Conservation (phyloP, 2,329 filamentous ascomycete genomes). For the Saccharata proteae region DNA sequence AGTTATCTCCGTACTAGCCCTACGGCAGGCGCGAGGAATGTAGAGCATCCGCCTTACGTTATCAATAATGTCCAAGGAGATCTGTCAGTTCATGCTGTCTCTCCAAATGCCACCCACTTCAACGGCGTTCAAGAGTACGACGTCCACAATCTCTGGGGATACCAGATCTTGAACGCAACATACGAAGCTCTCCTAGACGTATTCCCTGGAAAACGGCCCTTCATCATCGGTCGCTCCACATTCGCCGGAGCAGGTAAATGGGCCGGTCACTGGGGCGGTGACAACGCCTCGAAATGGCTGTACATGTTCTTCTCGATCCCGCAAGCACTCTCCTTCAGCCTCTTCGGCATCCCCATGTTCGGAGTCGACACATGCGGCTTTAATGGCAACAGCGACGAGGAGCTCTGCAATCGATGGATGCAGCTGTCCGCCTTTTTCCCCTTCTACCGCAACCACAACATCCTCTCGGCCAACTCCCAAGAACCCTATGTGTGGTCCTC, state of each 20-base stretch:
- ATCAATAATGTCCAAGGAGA: slow-evolving; percentile 65
- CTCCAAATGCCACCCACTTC: slow-evolving; percentile 64
- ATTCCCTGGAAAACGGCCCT: slow-evolving; percentile 58
- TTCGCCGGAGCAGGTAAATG: slow-evolving; percentile 65
- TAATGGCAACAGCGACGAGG: slow-evolving; percentile 51
- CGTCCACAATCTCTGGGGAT: slow-evolving; percentile 67
- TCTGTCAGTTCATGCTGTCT: slow-evolving; percentile 59
- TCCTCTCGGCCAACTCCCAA: slow-evolving; percentile 47
- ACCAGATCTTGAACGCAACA: slow-evolving; percentile 65
- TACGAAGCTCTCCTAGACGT: slow-evolving; percentile 56
- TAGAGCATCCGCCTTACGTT: slow-evolving; percentile 64
- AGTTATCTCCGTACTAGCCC: slow-evolving; percentile 47
- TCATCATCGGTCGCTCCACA: slow-evolving; percentile 74
- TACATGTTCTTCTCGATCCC: slow-evolving; percentile 69
- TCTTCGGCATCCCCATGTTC: slow-evolving; percentile 69
- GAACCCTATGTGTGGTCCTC: slow-evolving; percentile 61
- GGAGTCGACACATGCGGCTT: slow-evolving; percentile 54
- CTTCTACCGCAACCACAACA: slow-evolving; percentile 69
- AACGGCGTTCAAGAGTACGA: slow-evolving; percentile 69
- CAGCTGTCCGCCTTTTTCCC: slow-evolving; percentile 63
- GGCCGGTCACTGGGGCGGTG: slow-evolving; percentile 69
- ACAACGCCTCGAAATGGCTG: slow-evolving; percentile 59
- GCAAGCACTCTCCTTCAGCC: slow-evolving; percentile 61
- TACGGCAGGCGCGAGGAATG: slow-evolving; percentile 50
- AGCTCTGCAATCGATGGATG: slow-evolving; percentile 66